phyloP scores from a whole-genome alignment of 192 early-diverging fungal species.

The Coemansia sp. region DNA sequence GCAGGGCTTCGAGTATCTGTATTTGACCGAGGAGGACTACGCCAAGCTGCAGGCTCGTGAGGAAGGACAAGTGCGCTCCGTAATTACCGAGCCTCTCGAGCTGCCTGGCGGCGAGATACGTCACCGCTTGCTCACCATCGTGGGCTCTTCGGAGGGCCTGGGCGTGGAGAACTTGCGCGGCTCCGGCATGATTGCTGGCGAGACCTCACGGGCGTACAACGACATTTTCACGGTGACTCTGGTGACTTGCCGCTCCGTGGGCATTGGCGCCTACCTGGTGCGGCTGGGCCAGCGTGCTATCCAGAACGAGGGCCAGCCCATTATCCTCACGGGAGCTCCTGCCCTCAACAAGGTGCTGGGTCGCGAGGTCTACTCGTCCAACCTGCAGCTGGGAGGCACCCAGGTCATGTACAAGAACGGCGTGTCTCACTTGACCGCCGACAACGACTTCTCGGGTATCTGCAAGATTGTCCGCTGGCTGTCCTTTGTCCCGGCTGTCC shows the following conservation, averaged over 20 bases:
- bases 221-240: slow-evolving; percentile 97
- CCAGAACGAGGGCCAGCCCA: slow-evolving; percentile 97
- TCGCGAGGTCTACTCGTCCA: slow-evolving; percentile 96
- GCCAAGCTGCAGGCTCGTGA: slow-evolving; percentile 58
- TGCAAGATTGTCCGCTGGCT: slow-evolving; percentile 92
- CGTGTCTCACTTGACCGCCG: slow-evolving; percentile 92
- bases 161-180: slow-evolving; percentile 98
- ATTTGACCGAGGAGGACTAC: slow-evolving; percentile 74
- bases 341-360: slow-evolving; percentile 98
- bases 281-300: slow-evolving; percentile 95
- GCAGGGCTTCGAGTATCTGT: slow-evolving; percentile 93
- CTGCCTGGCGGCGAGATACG: slow-evolving; percentile 67
- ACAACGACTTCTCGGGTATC: slow-evolving; percentile 93
- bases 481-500: slow-evolving; percentile 77
- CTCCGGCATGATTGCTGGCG: slow-evolving; percentile 96
- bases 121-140: slow-evolving; percentile 81
- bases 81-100: slow-evolving; percentile 68
- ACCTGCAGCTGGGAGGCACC: slow-evolving; percentile 96
- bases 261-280: slow-evolving; percentile 98
- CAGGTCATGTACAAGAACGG: slow-evolving; percentile 99
- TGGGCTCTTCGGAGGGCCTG: slow-evolving; percentile 83
- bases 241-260: slow-evolving; percentile 96
- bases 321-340: slow-evolving; percentile 95
- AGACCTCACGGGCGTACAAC: slow-evolving; percentile 90
- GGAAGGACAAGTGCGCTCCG: slow-evolving; percentile 63